Base-by-base conservation (phyloP, 257 asterid species). In the Galeopsis tetrahit region DNA sequence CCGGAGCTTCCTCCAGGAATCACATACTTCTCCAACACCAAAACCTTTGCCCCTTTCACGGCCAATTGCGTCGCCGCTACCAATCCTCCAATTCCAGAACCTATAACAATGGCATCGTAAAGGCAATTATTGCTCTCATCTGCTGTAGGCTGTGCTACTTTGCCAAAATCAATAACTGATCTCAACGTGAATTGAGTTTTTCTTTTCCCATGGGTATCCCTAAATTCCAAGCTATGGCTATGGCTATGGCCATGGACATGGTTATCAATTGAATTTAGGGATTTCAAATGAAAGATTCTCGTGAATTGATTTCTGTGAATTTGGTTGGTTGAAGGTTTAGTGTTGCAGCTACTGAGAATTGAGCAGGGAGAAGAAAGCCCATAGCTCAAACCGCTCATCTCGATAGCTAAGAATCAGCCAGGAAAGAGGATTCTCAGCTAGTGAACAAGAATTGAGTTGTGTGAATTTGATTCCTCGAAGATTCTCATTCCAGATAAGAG, bases 1-100 rank as follows among this genome's bases (percentile, higher is more conserved):
- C 97, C 97, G 17, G 99, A 90, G 85, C 99, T 95, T 44, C 98
- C 99, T 4, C 99, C 99, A 66, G 98, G 99, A 79, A 95, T 90
- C 49, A 95, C 95, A 79, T 95, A 92, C 85, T 91, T 95, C 88
- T 95, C 99, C 68, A 95, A 51, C 33, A 90, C 98, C 80, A 95
- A 84, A 70, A 95, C 96, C 81, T 86, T 85, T 8, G 92, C 98
- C 40, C 99, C 98, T 82, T 90, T 92, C 10, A 95, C 97, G 0
- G 99, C 99, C 71, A 95, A 83, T 84, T 95, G 99, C 0, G 99
- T 90, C 10, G 92, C 97, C 11, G 98, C 96, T 71, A 95, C 99
- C 63, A 95, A 80, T n/a, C 98, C 99, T 31, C 98, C 99, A 21
- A 90, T 82, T 58, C 98, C 99, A 4, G 99, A 95, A 13, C 99